These are phyloP conservation scores for Plenodomus biglobosus DNA, from an alignment of 2,329 filamentous ascomycete genomes.

Conservation along the genomic window DNA sequence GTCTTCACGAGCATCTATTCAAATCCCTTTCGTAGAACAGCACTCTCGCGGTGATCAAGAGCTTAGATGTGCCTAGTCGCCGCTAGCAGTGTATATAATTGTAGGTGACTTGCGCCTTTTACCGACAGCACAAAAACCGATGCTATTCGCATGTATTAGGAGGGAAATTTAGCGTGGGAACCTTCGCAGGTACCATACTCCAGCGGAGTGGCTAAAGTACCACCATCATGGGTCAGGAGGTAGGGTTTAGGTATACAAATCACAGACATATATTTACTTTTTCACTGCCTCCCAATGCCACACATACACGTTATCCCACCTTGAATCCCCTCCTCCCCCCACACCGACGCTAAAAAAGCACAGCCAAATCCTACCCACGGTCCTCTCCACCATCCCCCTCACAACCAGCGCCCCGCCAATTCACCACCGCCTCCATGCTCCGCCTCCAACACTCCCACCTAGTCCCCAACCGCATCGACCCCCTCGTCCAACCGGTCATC, in stretches of 20 bases:
- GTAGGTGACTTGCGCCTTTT: too few relatives aligned
- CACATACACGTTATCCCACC: too few relatives aligned
- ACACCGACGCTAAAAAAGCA: too few relatives aligned
- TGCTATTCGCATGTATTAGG: too few relatives aligned
- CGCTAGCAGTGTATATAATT: too few relatives aligned
- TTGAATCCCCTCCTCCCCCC: background rate
- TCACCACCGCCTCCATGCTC: slow-evolving; percentile 2
- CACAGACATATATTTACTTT: background rate
- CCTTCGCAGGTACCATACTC: too few relatives aligned
- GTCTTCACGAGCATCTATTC: too few relatives aligned
- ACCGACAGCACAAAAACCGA: too few relatives aligned
- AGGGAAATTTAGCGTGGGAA: too few relatives aligned
- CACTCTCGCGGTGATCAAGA: too few relatives aligned
- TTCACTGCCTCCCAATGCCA: background rate
- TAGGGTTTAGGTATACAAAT: background rate
- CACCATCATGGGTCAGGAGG: background rate
- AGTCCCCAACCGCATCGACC: slow-evolving; percentile 30
- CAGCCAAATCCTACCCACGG: background rate
- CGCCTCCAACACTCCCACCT: slow-evolving; percentile 33
- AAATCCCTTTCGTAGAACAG: too few relatives aligned
- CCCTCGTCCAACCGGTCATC: slow-evolving; percentile 26
- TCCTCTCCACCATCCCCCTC: background rate
- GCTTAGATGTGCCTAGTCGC: too few relatives aligned
- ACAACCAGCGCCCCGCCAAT: background rate
- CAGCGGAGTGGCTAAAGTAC: background rate